Evolutionary conservation across 495 filamentous ascomycete genomes (phyloP).

Genomic region (Aspergillus wentii): DNA sequence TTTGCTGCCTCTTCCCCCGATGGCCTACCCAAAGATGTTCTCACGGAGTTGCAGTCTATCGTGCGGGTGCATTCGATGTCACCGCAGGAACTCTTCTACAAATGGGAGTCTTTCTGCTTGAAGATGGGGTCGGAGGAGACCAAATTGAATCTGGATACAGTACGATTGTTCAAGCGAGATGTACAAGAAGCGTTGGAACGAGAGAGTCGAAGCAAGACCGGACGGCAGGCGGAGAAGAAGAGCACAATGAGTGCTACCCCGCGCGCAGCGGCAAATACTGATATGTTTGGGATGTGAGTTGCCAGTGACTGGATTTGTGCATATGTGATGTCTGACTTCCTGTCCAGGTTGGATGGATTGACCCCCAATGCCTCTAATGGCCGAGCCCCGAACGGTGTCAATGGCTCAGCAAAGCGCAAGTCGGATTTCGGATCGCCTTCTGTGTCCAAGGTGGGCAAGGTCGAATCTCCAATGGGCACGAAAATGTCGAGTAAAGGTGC

Average conservation of each 20-base stretch:
- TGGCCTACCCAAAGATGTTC: conserved; percentile 64
- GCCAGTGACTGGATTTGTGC: background rate
- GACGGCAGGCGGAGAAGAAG: conserved; percentile 58
- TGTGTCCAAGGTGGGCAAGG: conserved; percentile 46
- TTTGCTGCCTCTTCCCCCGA: conserved; percentile 53
- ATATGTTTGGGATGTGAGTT: conserved; percentile 81
- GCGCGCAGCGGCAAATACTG: conserved; percentile 51
- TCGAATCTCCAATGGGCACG: conserved; percentile 24
- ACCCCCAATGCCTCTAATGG: conserved; percentile 64
- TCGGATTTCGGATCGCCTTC: conserved; percentile 53
- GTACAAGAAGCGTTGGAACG: conserved; percentile 79
- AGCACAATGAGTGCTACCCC: conserved; percentile 55
- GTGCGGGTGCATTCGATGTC: conserved; percentile 72
- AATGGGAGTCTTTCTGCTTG: conserved; percentile 96
- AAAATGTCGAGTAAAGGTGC: conserved; percentile 19
- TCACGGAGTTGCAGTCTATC: conserved; percentile 76
- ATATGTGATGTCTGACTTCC: background rate
- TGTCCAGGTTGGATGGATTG: conserved; percentile 67
- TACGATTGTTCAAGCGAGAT: conserved; percentile 76
- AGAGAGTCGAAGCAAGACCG: conserved; percentile 55
- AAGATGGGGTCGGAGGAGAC: conserved; percentile 80
- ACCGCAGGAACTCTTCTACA: conserved; percentile 83
- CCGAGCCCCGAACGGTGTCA: conserved; percentile 35
- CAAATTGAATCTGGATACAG: conserved; percentile 61
- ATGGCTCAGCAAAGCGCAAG: conserved; percentile 61